A percentile compares a stretch with the other conserved stretches of the same genome.
Evolutionary conservation across 495 filamentous ascomycete species (phyloP).

Genomic region (Aspergillus conjunctus): DNA sequence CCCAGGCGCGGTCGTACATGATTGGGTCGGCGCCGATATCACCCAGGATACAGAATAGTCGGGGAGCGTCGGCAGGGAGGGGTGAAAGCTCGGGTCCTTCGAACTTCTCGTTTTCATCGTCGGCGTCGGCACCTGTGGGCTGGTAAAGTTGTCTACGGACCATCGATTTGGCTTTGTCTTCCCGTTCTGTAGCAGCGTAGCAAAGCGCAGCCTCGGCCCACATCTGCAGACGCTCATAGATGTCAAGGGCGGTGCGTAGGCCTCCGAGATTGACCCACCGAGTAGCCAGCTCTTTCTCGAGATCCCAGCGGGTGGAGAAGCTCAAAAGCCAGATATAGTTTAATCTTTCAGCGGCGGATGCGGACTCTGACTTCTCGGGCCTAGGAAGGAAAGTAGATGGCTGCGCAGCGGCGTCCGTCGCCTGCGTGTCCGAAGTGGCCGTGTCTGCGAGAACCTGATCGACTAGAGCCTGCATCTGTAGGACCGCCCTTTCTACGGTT

Average conservation of each 20-base stretch:
- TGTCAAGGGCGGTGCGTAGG: conserved; percentile 86
- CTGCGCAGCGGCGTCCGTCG: conserved; percentile 28
- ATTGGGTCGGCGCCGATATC: conserved; percentile 75
- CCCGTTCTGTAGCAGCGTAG: conserved; percentile 75
- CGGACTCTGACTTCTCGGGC: conserved; percentile 73
- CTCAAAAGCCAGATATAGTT: conserved; percentile 79
- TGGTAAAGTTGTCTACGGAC: conserved; percentile 77
- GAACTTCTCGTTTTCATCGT: conserved; percentile 60
- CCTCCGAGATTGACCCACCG: conserved; percentile 88
- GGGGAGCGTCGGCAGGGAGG: conserved; percentile 78
- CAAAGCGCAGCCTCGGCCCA: conserved; percentile 96
- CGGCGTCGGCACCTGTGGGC: conserved; percentile 45
- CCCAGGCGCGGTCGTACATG: conserved; percentile 87
- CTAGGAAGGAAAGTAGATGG: conserved; percentile 80
- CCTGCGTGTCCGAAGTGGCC: conserved; percentile 42
- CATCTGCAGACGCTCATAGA: conserved; percentile 91
- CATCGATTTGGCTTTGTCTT: conserved; percentile 77
- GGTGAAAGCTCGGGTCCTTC: conserved; percentile 64
- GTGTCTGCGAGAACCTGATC: conserved; percentile 96
- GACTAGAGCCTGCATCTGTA: conserved; percentile 94
- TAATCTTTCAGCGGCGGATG: conserved; percentile 72
- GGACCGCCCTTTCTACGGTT: conserved; percentile 82
- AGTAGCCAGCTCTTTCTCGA: conserved; percentile 90
- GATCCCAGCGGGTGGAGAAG: conserved; percentile 86
- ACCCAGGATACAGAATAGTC: conserved; percentile 90